Percentiles rank a stretch among this genome's conserved stretches.
Evolutionary conservation across 441 rosid species (phyloP).

Genomic region (Adansonia rubrostipa): DNA sequence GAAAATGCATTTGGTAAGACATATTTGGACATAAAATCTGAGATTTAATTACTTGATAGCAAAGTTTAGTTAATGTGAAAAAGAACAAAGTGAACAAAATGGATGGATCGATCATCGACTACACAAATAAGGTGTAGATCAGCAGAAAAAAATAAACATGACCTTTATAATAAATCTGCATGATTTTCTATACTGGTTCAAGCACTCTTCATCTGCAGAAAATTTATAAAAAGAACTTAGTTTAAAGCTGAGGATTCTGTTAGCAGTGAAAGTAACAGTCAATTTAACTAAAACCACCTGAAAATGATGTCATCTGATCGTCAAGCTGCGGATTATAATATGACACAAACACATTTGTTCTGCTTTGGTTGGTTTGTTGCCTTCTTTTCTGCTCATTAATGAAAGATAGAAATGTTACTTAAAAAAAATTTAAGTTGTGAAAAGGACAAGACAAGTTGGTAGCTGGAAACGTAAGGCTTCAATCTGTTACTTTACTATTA

Average conservation of each 20-base stretch:
- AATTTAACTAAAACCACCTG: constrained; percentile 34
- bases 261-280: constrained; percentile 7
- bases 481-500: constrained; percentile 15
- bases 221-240: not conserved
- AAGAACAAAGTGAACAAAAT: constrained; percentile 30
- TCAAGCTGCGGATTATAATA: constrained; percentile 53
- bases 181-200: constrained; percentile 37
- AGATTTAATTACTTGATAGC: constrained; percentile 33
- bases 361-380: constrained; percentile 56
- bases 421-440: constrained; percentile 9
- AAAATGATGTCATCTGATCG: constrained; percentile 28
- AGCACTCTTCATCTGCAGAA: constrained; percentile 26
- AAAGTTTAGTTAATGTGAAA: constrained; percentile 30
- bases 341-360: constrained; percentile 81
- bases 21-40: constrained; percentile 25
- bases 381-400: constrained; percentile 69
- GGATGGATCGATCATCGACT: constrained; percentile 27
- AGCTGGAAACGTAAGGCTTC: constrained; percentile 16
- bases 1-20: constrained; percentile 22
- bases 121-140: constrained; percentile 29
- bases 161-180: constrained; percentile 21
- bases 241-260: not conserved
- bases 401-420: constrained; percentile 27
- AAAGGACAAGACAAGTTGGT: constrained; percentile 29
- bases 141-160: not conserved